phyloP scores from a whole-genome alignment of 78 protist genomes.

The Dictyostelium brefeldianum region DNA sequence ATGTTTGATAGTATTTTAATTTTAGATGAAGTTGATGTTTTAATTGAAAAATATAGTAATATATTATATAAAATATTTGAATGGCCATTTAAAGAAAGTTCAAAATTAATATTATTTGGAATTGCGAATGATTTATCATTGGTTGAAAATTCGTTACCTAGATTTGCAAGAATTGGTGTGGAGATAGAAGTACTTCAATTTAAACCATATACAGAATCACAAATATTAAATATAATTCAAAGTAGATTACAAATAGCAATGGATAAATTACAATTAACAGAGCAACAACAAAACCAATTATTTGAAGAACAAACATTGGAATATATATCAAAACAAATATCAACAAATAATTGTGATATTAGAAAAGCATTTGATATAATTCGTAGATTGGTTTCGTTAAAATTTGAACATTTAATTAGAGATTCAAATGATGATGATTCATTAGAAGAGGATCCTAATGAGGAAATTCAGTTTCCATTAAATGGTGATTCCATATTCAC shows the following conservation, averaged over 20 bases:
- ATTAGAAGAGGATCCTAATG: slow-evolving; percentile 1
- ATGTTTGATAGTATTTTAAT: slow-evolving; percentile 45
- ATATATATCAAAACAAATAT: background rate
- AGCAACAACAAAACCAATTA: background rate
- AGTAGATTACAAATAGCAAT: background rate
- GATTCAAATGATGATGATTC: background rate
- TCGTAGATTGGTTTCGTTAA: background rate
- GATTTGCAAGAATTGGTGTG: background rate
- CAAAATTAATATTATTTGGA: slow-evolving; percentile 48
- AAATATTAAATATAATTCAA: slow-evolving; percentile 14
- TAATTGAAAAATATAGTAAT: background rate
- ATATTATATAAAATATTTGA: slow-evolving; percentile 48
- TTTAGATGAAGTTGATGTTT: slow-evolving; percentile 47
- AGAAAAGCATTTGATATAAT: slow-evolving; percentile 57
- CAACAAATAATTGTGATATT: slow-evolving; percentile 28
- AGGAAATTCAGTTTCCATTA: background rate
- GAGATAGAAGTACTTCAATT: slow-evolving; percentile 22
- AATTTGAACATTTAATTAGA: background rate
- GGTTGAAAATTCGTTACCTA: slow-evolving; percentile 23
- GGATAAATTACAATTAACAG: background rate
- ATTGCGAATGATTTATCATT: slow-evolving; percentile 59
- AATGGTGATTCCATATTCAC: background rate
- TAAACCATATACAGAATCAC: slow-evolving; percentile 15
- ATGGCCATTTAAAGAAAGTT: slow-evolving; percentile 30
- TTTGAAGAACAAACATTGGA: slow-evolving; percentile 26